These are phyloP conservation scores for Umbelopsis vinacea DNA, from an alignment of 192 early-diverging fungal species.

Conservation along the genomic window DNA sequence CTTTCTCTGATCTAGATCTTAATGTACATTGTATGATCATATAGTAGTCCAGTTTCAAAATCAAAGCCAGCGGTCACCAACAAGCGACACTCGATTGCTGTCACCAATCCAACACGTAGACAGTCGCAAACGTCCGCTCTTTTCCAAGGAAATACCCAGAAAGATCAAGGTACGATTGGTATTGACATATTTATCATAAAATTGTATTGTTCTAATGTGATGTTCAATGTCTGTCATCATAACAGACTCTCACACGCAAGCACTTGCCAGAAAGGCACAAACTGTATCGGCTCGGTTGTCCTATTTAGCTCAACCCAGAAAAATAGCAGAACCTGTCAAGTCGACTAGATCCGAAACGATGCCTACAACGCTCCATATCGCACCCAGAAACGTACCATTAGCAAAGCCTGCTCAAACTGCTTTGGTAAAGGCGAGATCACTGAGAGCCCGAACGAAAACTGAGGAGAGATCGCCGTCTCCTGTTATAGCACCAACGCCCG, in stretches of 20 bases:
- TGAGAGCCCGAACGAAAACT: background rate
- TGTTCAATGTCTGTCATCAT: background rate
- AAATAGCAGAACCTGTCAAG: background rate
- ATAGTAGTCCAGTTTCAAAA: background rate
- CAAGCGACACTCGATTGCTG: slow-evolving; percentile 6
- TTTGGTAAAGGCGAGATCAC: background rate
- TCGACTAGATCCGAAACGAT: slow-evolving; percentile 1
- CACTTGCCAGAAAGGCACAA: background rate
- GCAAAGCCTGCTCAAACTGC: slow-evolving; percentile 9
- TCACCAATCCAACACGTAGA: background rate
- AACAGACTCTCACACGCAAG: background rate
- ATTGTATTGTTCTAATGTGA: background rate
- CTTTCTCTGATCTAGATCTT: background rate
- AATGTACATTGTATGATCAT: background rate
- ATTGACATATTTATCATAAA: background rate
- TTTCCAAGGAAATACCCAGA: background rate
- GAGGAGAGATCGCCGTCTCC: background rate
- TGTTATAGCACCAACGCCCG: background rate
- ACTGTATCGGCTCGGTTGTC: slow-evolving; percentile 17
- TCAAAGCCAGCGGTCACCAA: background rate
- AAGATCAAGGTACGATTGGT: background rate
- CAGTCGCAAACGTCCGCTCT: background rate
- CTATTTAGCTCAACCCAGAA: slow-evolving; percentile 8
- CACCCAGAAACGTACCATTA: background rate
- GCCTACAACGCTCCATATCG: background rate